Evolutionary conservation across 2,329 filamentous ascomycete genomes (phyloP), one percentile per base, ranked within the genome.

Genomic region (Talaromyces sp.): DNA sequence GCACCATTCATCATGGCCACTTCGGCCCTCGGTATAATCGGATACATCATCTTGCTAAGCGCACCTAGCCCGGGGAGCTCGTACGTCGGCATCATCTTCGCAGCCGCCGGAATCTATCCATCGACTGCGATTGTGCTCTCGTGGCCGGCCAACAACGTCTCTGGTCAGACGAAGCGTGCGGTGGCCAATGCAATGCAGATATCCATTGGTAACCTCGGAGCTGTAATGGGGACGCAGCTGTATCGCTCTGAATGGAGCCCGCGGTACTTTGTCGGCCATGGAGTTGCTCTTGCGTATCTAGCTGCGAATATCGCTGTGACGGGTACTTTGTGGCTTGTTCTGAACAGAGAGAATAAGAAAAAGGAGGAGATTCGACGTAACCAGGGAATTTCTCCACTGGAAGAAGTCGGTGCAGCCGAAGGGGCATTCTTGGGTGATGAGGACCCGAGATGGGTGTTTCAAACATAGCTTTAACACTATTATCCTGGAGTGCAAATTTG

Each of bases 151-250:
- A 59, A 57, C 8, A 62, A 62, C 27, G 57, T 62, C 28, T 59
- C 61, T 0, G 56, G 56, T 7, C 56, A 59, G 30, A 4, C 89
- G 91, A 52, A 87, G 16, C 56, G 61, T 2, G 57, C 56, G 10
- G 57, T 62, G 12, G 61, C 56, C 33, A 57, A 53, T 7, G 61
- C 61, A 0, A 85, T 91, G 83, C 87, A 90, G 67, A 90, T 91
- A 61, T 87, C 84, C 9, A 87, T 91, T 57, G 89, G 88, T 31
- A 91, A 90, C 61, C 70, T 91, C n/a, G 89, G 89, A 2, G 89
- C 88, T 0, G 72, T 91, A 33, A 81, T 89, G 61, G 82, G 84
- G 0, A 88, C 85, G 0, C 89, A 87, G 86, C 81, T 80, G 1
- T 90, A 88, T 74, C 68, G 89, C 1, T 78, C 81, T 0, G 76